Evolutionary conservation across 228 moss, liverwort and hornwort species (phyloP).

Genomic region (Sphagnum fallax): DNA sequence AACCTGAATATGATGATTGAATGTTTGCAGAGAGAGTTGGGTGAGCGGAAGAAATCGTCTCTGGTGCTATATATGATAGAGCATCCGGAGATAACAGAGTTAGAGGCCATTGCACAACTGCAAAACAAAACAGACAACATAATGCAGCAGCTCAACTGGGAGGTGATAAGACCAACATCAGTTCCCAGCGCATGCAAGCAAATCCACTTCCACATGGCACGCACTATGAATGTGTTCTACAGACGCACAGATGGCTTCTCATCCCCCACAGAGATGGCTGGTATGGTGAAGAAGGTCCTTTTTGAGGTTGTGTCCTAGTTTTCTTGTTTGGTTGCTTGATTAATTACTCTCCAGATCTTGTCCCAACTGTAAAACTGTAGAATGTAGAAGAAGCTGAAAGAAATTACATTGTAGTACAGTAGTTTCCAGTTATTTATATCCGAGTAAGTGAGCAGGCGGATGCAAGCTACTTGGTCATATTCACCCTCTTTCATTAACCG

Average conservation of each 20-base stretch:
- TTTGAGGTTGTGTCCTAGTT: slow-evolving; percentile 27
- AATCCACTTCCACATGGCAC: slow-evolving; percentile 51
- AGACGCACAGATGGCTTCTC: slow-evolving; percentile 28
- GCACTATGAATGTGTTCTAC: slow-evolving; percentile 27
- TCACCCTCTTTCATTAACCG: too few relatives aligned
- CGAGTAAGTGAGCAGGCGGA: too few relatives aligned
- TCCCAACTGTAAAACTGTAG: too few relatives aligned
- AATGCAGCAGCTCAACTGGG: slow-evolving; percentile 45
- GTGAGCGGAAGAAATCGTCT: slow-evolving; percentile 32
- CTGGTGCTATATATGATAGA: slow-evolving; percentile 45
- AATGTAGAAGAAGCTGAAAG: too few relatives aligned
- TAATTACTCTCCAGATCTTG: too few relatives aligned
- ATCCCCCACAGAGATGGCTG: slow-evolving; percentile 34
- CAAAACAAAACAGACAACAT: slow-evolving; percentile 23
- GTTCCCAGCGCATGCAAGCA: slow-evolving; percentile 41
- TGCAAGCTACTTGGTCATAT: too few relatives aligned
- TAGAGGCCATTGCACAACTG: slow-evolving; percentile 23
- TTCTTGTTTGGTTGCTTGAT: too few relatives aligned
- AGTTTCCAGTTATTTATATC: too few relatives aligned
- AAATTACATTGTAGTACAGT: too few relatives aligned
- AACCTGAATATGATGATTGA: neutral
- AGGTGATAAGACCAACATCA: slow-evolving; percentile 33
- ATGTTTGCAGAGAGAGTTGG: slow-evolving; percentile 6
- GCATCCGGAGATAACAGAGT: slow-evolving; percentile 23
- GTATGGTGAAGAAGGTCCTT: slow-evolving; percentile 30